Conservation (phyloP, 2,329 filamentous ascomycete species). For the Thielaviopsis ethacetica region DNA sequence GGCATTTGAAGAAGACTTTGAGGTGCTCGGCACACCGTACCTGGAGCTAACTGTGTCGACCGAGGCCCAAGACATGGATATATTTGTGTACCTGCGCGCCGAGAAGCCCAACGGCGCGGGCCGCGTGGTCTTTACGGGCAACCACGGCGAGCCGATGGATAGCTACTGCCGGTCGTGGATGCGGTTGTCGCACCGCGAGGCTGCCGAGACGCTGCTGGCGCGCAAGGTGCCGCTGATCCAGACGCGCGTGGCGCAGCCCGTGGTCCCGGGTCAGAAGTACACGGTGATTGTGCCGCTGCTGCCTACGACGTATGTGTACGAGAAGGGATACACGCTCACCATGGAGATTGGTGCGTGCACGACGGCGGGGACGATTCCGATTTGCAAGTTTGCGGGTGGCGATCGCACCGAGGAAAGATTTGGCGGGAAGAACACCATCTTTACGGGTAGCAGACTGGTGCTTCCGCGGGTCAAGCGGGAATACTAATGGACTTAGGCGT, state of each 20-base stretch:
- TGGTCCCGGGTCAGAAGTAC: background rate
- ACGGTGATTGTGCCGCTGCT: background rate
- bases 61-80: background rate
- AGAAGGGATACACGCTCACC: background rate
- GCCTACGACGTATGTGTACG: background rate
- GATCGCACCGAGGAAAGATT: background rate
- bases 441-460: background rate
- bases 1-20: background rate
- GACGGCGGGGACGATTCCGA: background rate
- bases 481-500: background rate
- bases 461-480: background rate
- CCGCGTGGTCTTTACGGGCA: background rate
- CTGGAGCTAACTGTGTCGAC: background rate
- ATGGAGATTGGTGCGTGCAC: background rate
- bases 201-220: background rate
- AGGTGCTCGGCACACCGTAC: background rate
- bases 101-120: background rate
- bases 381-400: background rate
- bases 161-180: background rate
- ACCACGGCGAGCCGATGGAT: background rate
- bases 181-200: background rate
- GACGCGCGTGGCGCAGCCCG: background rate
- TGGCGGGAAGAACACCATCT: background rate
- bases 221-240: background rate
- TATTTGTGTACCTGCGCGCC: background rate